Conservation (phyloP, 2,329 filamentous ascomycete genomes). For the Macrophomina tecta region DNA sequence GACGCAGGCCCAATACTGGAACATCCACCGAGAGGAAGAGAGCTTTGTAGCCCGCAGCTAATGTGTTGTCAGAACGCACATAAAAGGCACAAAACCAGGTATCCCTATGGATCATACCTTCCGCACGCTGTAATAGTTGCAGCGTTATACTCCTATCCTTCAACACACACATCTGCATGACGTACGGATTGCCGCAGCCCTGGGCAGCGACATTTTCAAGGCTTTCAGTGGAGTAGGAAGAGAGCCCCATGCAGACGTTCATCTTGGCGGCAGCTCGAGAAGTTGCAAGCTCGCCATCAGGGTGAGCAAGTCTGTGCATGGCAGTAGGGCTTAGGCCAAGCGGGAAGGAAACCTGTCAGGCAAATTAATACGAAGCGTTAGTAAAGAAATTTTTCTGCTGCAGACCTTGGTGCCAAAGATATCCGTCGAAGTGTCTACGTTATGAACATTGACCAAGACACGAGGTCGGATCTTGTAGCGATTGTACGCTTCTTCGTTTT, state of each 20-base stretch:
- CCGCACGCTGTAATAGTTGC: slow-evolving; percentile 50
- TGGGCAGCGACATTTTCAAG: slow-evolving; percentile 67
- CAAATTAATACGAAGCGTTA: background rate
- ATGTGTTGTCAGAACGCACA: too few relatives aligned
- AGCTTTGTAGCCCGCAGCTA: slow-evolving; percentile 56
- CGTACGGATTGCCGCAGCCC: slow-evolving; percentile 51
- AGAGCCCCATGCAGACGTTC: slow-evolving; percentile 67
- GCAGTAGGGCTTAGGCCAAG: slow-evolving; percentile 62
- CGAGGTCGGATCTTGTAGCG: slow-evolving; percentile 40
- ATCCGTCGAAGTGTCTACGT: slow-evolving; percentile 32
- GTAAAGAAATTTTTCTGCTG: background rate
- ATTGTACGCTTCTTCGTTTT: slow-evolving; percentile 42
- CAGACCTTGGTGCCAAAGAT: slow-evolving; percentile 42
- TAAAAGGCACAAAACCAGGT: background rate
- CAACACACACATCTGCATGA: slow-evolving; percentile 62
- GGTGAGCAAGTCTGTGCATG: slow-evolving; percentile 69
- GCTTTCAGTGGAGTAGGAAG: slow-evolving; percentile 64
- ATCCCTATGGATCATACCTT: slow-evolving; percentile 45
- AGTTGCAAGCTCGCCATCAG: slow-evolving; percentile 66
- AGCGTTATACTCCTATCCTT: slow-evolving; percentile 54
- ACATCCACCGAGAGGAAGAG: slow-evolving; percentile 63
- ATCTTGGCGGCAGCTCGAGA: slow-evolving; percentile 65
- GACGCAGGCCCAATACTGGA: slow-evolving; percentile 59
- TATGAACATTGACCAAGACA: slow-evolving; percentile 42
- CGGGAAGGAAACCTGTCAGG: slow-evolving; percentile 43